Percentiles rank a stretch among this genome's conserved stretches.
These are phyloP conservation scores for Ettlia oleoabundans DNA, from an alignment of 139 green algal genomes.

Conservation along the genomic window DNA sequence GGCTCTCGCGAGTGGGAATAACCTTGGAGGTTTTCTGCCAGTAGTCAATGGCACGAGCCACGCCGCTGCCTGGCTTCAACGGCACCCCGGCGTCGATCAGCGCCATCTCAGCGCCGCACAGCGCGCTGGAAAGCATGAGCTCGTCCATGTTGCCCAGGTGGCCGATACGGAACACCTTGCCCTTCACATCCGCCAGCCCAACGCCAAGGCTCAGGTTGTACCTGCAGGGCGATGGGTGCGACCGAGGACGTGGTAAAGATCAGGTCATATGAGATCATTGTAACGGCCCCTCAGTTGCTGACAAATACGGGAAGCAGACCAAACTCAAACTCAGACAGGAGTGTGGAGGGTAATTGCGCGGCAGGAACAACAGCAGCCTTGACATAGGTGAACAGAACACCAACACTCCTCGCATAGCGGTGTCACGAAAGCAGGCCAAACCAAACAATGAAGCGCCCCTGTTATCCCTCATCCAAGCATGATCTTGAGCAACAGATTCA, in stretches of 20 bases:
- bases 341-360: neutral
- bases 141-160: conserved; percentile 99
- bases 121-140: conserved; percentile 87
- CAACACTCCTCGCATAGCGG: no score
- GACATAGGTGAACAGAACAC: no score
- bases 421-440: no score
- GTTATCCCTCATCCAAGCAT: no score
- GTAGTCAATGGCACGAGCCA: conserved; percentile 81
- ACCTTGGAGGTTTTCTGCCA: conserved; percentile 72
- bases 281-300: no score
- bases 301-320: neutral
- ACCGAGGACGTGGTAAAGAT: neutral
- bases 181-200: conserved; percentile 83
- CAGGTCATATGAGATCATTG: no score
- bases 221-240: conserved; percentile 44
- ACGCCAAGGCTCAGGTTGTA: conserved; percentile 98
- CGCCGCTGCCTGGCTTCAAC: conserved; percentile 80
- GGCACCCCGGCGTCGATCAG: conserved; percentile 82
- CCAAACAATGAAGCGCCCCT: no score
- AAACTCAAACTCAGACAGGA: neutral
- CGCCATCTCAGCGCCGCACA: conserved; percentile 94
- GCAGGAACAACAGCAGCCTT: neutral
- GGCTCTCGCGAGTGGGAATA: conserved; percentile 78
- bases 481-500: no score
- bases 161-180: conserved; percentile 98